phyloP scores from a whole-genome alignment of 495 filamentous ascomycete genomes.

The Aspergillus funiculosus region DNA sequence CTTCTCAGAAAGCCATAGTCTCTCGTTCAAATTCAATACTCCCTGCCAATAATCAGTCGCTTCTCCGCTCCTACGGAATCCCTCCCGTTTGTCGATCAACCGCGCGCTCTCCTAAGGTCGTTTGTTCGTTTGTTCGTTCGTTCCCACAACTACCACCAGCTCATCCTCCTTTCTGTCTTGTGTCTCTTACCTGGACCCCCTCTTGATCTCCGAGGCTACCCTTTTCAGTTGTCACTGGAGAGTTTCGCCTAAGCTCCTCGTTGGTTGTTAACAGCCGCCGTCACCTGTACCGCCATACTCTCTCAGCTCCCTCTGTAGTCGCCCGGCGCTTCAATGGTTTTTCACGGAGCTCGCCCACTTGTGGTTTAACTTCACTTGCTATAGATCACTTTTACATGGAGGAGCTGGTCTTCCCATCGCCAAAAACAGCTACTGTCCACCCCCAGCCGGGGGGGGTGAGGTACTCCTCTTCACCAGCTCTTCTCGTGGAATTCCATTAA shows the following conservation, averaged over 20 bases:
- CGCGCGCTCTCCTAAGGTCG: conserved; percentile 17
- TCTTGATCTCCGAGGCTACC: conserved; percentile 1
- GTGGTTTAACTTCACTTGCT: conserved; percentile 24
- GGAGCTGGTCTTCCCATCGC: conserved; percentile 40
- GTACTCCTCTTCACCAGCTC: conserved; percentile 19
- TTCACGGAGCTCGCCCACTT: conserved; percentile 2
- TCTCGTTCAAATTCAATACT: conserved; percentile 7
- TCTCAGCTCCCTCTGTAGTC: neutral
- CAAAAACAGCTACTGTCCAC: conserved; percentile 20
- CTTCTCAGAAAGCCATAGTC: conserved; percentile 6
- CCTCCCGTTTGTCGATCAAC: conserved; percentile 22
- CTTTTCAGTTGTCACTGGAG: conserved; percentile 1
- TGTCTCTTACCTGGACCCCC: neutral
- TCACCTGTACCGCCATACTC: conserved; percentile 8
- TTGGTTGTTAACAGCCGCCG: too few species aligned
- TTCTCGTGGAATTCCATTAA: conserved; percentile 14
- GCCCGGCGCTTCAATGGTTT: conserved; percentile 10
- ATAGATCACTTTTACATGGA: conserved; percentile 30
- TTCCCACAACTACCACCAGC: conserved; percentile 14
- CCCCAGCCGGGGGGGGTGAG: conserved; percentile 28
- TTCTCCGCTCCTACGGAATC: conserved; percentile 19
- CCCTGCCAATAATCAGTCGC: conserved; percentile 10
- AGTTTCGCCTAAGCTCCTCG: conserved; percentile 1
- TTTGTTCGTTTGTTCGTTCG: too few species aligned
- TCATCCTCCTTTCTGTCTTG: conserved; percentile 6